A percentile compares a stretch with the other conserved stretches of the same genome.
Conservation (phyloP, 345 rosid genomes). For the Sapria himalayana region DNA sequence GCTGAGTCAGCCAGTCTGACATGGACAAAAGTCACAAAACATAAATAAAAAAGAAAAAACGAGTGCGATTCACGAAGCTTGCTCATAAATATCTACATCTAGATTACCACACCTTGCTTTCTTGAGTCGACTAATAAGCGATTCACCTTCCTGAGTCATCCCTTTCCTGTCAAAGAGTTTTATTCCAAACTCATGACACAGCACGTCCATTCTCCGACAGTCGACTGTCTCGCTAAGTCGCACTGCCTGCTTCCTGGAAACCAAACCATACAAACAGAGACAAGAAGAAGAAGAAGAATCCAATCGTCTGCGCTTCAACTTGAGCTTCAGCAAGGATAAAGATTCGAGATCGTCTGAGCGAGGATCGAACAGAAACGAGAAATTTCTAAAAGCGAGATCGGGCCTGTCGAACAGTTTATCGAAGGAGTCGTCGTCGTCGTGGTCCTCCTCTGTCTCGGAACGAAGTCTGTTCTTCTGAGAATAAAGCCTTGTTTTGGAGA, state of each 20-base stretch:
- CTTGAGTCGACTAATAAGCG: slow-evolving; percentile 30
- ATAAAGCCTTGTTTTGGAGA: slow-evolving; percentile 38
- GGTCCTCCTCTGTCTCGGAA: slow-evolving; percentile 12
- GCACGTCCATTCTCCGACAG: slow-evolving; percentile 20
- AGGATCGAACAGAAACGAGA: slow-evolving; percentile 41
- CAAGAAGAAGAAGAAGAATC: slow-evolving; percentile 7
- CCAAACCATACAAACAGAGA: slow-evolving; percentile 27
- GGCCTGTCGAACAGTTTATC: slow-evolving; percentile 32
- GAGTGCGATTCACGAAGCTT: no score
- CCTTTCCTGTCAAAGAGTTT: slow-evolving; percentile 28
- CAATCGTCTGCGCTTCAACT: slow-evolving; percentile 13
- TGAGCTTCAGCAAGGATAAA: slow-evolving; percentile 26
- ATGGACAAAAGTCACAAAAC: background rate
- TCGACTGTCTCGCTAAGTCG: slow-evolving; percentile 39
- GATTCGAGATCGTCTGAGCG: slow-evolving; percentile 27
- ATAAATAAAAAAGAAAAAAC: no score
- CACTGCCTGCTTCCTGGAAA: slow-evolving; percentile 29
- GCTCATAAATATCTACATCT: slow-evolving; percentile 3
- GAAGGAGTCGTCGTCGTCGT: slow-evolving; percentile 18
- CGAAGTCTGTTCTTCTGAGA: slow-evolving; percentile 11
- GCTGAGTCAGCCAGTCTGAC: no score
- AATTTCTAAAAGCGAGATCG: slow-evolving; percentile 28
- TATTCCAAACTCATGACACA: slow-evolving; percentile 18
- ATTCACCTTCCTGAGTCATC: slow-evolving; percentile 23
- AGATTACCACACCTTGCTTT: slow-evolving; percentile 21